Conservation (phyloP, 352 stramenopile genomes). For the Phytophthora ramorum region DNA sequence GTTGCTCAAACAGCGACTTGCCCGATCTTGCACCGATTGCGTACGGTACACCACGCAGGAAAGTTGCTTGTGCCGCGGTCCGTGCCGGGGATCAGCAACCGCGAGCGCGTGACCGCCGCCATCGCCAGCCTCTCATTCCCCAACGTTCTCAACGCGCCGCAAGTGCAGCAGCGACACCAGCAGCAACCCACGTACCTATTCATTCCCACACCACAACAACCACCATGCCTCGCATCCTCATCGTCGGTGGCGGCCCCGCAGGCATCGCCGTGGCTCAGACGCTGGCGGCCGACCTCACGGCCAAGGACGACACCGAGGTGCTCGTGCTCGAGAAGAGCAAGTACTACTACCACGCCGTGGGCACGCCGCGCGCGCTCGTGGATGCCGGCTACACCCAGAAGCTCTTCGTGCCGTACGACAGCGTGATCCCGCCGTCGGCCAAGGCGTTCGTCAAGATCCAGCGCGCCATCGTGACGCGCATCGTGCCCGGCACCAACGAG, state of each 20-base stretch:
- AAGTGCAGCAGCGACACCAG: constrained; percentile 5
- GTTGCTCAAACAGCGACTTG: constrained; percentile 5
- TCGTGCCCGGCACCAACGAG: constrained; percentile 43
- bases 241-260: constrained; percentile 57
- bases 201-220: background rate
- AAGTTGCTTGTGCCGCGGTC: background rate
- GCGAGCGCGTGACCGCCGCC: too few relatives aligned
- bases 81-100: too few relatives aligned
- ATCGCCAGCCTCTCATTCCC: constrained; percentile 21
- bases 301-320: constrained; percentile 46
- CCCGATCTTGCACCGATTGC: constrained; percentile 22
- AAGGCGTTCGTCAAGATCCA: constrained; percentile 48
- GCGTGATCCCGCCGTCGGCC: constrained; percentile 43
- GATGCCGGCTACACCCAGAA: constrained; percentile 53
- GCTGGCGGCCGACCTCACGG: constrained; percentile 42
- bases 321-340: constrained; percentile 66
- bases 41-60: background rate
- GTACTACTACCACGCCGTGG: constrained; percentile 59
- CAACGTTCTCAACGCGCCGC: constrained; percentile 18
- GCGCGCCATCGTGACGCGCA: constrained; percentile 48
- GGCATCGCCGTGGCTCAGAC: constrained; percentile 52
- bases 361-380: constrained; percentile 49
- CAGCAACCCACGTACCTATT: background rate
- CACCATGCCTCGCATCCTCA: constrained; percentile 61
- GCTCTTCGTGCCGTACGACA: constrained; percentile 66